Evolutionary conservation across 2,329 filamentous ascomycete species (phyloP).

Genomic region (Ascosphaera pollenicola): DNA sequence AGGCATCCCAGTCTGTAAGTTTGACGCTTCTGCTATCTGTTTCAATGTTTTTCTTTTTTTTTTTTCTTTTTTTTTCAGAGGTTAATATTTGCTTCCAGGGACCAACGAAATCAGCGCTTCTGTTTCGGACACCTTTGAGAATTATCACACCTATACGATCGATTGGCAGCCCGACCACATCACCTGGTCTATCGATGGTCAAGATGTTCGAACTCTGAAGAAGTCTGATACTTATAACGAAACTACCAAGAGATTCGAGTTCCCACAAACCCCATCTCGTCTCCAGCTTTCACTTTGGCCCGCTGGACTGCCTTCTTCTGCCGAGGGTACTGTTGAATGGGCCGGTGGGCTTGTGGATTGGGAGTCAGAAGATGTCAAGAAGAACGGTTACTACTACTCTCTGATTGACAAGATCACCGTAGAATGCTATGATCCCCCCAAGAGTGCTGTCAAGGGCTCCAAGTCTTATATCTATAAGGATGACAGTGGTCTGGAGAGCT

Average conservation of each 20-base stretch:
- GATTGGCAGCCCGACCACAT: slow-evolving; percentile 77
- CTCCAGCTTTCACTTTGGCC: slow-evolving; percentile 95
- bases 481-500: slow-evolving; percentile 45
- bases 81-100: not conserved
- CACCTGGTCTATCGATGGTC: slow-evolving; percentile 70
- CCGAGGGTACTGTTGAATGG: slow-evolving; percentile 70
- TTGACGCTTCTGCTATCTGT: not conserved
- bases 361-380: slow-evolving; percentile 58
- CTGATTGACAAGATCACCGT: slow-evolving; percentile 57
- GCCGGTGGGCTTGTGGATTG: slow-evolving; percentile 81
- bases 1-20: slow-evolving; percentile 33
- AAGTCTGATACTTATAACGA: slow-evolving; percentile 68
- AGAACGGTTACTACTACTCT: slow-evolving; percentile 74
- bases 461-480: slow-evolving; percentile 57
- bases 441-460: slow-evolving; percentile 36
- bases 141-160: slow-evolving; percentile 80
- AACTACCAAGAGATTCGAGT: slow-evolving; percentile 61
- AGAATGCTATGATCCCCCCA: slow-evolving; percentile 68
- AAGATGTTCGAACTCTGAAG: slow-evolving; percentile 50
- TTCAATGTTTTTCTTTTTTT: not conserved
- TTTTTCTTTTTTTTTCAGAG: not conserved
- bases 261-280: slow-evolving; percentile 75
- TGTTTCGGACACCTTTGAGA: slow-evolving; percentile 44
- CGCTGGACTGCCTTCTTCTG: slow-evolving; percentile 59
- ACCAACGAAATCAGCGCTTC: slow-evolving; percentile 7